These are phyloP conservation scores for Sordariomycetes sp. DNA, from an alignment of 2,329 filamentous ascomycete genomes.

Conservation along the genomic window DNA sequence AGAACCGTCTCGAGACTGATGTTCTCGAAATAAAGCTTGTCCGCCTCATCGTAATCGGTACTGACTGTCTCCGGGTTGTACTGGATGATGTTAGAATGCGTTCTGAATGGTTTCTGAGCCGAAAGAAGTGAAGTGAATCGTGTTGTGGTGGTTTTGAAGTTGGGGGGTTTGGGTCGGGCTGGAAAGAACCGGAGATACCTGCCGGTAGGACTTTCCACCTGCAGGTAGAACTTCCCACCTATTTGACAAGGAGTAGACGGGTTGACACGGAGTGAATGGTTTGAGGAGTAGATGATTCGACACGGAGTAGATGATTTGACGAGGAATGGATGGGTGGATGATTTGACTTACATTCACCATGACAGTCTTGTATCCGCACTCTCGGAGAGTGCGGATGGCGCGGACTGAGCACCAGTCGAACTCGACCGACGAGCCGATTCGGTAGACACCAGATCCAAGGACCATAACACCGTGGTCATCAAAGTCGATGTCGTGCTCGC, in stretches of 20 bases:
- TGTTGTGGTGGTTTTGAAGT: background rate
- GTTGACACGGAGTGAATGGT: no score
- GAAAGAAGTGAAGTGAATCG: background rate
- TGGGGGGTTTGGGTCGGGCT: background rate
- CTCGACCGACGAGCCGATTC: slow-evolving; percentile 94
- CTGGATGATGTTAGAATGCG: slow-evolving; percentile 5
- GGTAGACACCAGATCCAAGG: slow-evolving; percentile 87
- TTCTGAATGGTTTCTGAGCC: slow-evolving; percentile 9
- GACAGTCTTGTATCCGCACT: slow-evolving; percentile 80
- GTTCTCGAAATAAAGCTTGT: slow-evolving; percentile 92
- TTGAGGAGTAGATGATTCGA: background rate
- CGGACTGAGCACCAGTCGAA: slow-evolving; percentile 99
- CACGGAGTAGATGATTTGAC: background rate
- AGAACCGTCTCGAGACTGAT: slow-evolving; percentile 84
- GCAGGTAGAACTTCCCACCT: no score
- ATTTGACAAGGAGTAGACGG: no score
- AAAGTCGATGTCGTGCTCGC: slow-evolving; percentile 73
- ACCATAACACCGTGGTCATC: slow-evolving; percentile 93
- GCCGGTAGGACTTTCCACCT: no score
- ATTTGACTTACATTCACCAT: slow-evolving; percentile 59
- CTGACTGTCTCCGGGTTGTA: slow-evolving; percentile 84
- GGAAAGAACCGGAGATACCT: no score
- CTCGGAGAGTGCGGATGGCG: slow-evolving; percentile 80
- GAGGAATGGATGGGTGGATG: background rate
- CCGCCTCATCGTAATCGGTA: slow-evolving; percentile 91